Percentiles rank a stretch among this genome's conserved stretches.
phyloP scores from a whole-genome alignment of 2,329 filamentous ascomycete species.

The Sclerotinia glacialis region DNA sequence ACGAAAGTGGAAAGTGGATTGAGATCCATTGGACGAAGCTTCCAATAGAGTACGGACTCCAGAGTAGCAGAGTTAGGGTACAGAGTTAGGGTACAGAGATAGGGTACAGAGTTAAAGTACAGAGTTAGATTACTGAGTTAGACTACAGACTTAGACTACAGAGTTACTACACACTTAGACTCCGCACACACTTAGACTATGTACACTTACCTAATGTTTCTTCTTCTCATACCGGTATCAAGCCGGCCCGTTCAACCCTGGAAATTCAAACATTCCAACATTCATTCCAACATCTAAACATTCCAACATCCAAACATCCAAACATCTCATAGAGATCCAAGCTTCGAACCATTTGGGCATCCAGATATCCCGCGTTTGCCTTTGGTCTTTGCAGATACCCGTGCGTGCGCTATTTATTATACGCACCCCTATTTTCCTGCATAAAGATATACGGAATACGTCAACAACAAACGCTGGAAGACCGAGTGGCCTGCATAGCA shows the following conservation, averaged over 20 bases:
- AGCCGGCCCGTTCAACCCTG: not conserved
- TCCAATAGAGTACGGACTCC: not conserved
- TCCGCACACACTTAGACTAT: no score
- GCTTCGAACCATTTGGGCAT: not conserved
- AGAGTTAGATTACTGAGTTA: no score
- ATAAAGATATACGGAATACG: not conserved
- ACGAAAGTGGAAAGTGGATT: conserved; percentile 8
- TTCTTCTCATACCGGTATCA: not conserved
- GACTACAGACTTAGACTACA: no score
- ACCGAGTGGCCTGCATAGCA: no score
- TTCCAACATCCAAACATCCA: no score
- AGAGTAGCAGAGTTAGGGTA: no score
- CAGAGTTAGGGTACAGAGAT: no score
- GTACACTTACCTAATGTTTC: conserved; percentile 1
- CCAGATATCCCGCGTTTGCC: conserved; percentile 6
- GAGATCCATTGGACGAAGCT: conserved; percentile 13
- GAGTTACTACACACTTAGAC: no score
- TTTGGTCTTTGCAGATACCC: not conserved
- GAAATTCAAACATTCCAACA: not conserved
- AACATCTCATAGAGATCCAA: conserved; percentile 1
- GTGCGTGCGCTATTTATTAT: not conserved
- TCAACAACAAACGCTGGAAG: no score
- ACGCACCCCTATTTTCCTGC: not conserved
- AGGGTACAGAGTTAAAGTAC: no score
- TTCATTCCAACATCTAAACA: no score